These are phyloP conservation scores for Penicillium tannophilum DNA, from an alignment of 495 filamentous ascomycete species.

Conservation along the genomic window DNA sequence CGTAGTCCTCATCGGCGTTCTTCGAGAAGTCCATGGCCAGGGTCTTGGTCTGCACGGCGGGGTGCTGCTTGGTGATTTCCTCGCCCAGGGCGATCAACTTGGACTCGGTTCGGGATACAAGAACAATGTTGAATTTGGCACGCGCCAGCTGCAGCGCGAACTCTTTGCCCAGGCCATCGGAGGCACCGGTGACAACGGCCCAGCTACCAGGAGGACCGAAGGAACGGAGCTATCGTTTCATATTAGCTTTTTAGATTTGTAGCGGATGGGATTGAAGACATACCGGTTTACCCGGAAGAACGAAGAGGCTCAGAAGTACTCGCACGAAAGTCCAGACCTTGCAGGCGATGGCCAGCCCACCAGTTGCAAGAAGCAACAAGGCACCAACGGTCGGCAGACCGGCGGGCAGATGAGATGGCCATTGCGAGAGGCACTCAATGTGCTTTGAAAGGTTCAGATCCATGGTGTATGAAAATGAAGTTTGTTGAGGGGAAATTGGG, in stretches of 20 bases:
- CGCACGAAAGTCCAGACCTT: constrained; percentile 62
- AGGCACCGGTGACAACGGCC: constrained; percentile 94
- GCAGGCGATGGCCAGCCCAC: constrained; percentile 58
- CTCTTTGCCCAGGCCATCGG: constrained; percentile 96
- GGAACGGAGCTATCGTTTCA: constrained; percentile 66
- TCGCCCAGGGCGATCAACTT: constrained; percentile 79
- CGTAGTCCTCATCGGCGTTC: constrained; percentile 76
- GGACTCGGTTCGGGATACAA: constrained; percentile 89
- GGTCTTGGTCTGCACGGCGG: constrained; percentile 65
- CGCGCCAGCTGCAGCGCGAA: constrained; percentile 87
- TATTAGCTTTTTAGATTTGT: constrained; percentile 5
- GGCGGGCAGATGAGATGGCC: constrained; percentile 38
- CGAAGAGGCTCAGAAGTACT: constrained; percentile 72
- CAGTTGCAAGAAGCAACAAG: constrained; percentile 50
- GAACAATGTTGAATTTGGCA: constrained; percentile 88
- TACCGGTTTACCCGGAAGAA: constrained; percentile 69
- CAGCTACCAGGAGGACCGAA: constrained; percentile 93
- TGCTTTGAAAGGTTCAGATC: constrained; percentile 46
- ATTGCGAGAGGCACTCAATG: constrained; percentile 36
- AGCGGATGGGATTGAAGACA: constrained; percentile 18
- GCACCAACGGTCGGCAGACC: constrained; percentile 43
- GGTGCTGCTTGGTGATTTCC: constrained; percentile 70
- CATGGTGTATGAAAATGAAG: constrained; percentile 30
- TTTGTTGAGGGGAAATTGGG: constrained; percentile 12
- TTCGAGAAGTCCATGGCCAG: constrained; percentile 89